Base-by-base conservation (phyloP, 2,329 filamentous ascomycete species). In the Simplicillium aogashimaense region DNA sequence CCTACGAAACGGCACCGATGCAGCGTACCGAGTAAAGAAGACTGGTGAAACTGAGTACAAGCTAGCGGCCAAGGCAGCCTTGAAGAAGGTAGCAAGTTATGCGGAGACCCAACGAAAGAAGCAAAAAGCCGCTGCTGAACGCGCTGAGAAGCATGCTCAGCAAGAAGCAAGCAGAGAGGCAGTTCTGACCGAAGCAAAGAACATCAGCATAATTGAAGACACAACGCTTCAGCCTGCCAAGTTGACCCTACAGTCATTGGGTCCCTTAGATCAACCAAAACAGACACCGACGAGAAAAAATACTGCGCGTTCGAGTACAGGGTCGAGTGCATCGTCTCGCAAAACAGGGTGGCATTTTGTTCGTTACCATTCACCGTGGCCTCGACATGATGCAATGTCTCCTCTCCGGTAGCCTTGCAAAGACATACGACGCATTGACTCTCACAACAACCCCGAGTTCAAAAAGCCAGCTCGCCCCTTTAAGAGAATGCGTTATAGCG, bases 401-500 rank as follows among this genome's bases (percentile, higher is more conserved):
- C 6, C 20, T 25, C 6, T 6, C 20, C 9, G 20, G 20, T 9
- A 9, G 9, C 20, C 20, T 25, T 9, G 20, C 20, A 25, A 25
- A 25, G 20, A 25, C 20, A 25, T 25, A 25, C 20, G 20, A 25
- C 20, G 20, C 20, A 6, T 9, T 25, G 5, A 25, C 20, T 6
- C 20, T 25, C 9, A 25, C 20, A 25, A 94, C 64, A 95, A 98
- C 84, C 90, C 90, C 1, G 78, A 79, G 41, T 98, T 98, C 70
- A 67, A 80, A 61, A 74, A 78, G 51, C 92, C 92, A 2, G 68
- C 79, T 51, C 78, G 86, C 35, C 92, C 92, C 3, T 98, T 97
- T 70, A 76, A 81, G 69, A 84, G 92, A 57, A 97, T 98, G 88
- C 83, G 79, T 65, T 97, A 98, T 69, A 66, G 78, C 4, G 90